These are phyloP conservation scores for Neoboletus brunneissimus DNA, from an alignment of 768 basidiomycete genomes.

Conservation along the genomic window DNA sequence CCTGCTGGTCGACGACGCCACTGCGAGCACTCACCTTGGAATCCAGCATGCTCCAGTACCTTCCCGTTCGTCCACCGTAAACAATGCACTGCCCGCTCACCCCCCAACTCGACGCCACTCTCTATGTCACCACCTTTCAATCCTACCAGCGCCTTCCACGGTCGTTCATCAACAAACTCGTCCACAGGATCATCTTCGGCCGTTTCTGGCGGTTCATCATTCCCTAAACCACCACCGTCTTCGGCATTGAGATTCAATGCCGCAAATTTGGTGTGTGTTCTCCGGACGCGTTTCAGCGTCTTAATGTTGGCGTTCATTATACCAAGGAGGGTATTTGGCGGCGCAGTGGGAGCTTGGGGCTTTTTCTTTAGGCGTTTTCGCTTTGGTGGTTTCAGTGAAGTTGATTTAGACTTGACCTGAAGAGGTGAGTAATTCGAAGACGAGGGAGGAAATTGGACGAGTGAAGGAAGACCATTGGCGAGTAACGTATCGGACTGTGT, in stretches of 20 bases:
- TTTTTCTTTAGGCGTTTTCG: conserved; percentile 28
- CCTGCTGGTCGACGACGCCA: neutral
- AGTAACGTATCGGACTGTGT: conserved; percentile 59
- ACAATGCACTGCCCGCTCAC: conserved; percentile 59
- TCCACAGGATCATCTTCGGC: conserved; percentile 29
- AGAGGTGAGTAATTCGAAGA: conserved; percentile 5
- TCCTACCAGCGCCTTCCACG: conserved; percentile 45
- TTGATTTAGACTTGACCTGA: conserved; percentile 14
- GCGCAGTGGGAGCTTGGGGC: conserved; percentile 11
- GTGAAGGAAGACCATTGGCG: conserved; percentile 60
- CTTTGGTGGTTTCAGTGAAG: conserved; percentile 7
- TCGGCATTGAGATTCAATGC: conserved; percentile 44
- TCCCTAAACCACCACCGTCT: conserved; percentile 33
- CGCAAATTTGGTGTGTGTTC: conserved; percentile 69
- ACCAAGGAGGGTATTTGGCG: conserved; percentile 51
- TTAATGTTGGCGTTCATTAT: conserved; percentile 77
- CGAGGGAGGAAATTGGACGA: conserved; percentile 36
- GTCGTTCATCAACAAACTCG: conserved; percentile 52
- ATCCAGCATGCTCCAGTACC: conserved; percentile 86
- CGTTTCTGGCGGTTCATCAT: conserved; percentile 35
- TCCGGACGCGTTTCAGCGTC: conserved; percentile 68
- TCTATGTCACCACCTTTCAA: conserved; percentile 9
- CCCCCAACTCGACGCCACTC: conserved; percentile 52
- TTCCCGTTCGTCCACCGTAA: conserved; percentile 70
- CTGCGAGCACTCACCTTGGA: conserved; percentile 65